Evolutionary conservation across 2,329 filamentous ascomycete genomes (phyloP), one percentile per base, ranked within the genome.

Genomic region (Ciborinia camelliae): DNA sequence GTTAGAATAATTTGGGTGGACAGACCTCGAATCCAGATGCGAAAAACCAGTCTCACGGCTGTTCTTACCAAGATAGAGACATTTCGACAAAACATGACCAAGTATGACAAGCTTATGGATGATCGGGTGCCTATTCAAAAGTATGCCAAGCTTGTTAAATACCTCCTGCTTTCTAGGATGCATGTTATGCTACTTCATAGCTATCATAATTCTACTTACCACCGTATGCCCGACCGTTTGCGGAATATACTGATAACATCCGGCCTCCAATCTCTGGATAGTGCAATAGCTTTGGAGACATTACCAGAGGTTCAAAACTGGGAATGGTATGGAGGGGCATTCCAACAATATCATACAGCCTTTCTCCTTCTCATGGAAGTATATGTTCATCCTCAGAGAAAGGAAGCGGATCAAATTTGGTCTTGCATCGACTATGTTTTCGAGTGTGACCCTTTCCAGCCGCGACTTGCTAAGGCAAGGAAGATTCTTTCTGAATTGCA

Each of bases 261-360:
- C 35, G 85, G 85, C 39, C 81, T 81, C 3, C 76, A 79, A 62
- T 78, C 81, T 39, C 74, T 86, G 64, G 85, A 88, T 69, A 79
- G 79, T 66, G 81, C 80, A 3, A 82, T 87, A 55, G 77, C 77
- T 10, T 76, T 87, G 14, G 84, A 87, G 64, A 82, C 79, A 1
- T 74, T 79, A 0, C 81, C 81, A 1, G 78, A 79, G 1, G 70
- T 91, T 45, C 75, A 77, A 1, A 77, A 77, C 1, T 92, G 89
- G 88, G 76, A 79, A 1, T 92, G 90, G 90, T 92, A 91, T 70
- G 72, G 79, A 15, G 88, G 89, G 5, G 88, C 90, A 7, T 84
- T 89, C 68, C 87, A 90, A 67, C 89, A 91, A 73, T 91, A 88
- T 74, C 90, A 92, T 71, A 82, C 84, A 5, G 87, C 89, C 0